These are phyloP conservation scores for Coleophoma eucalyptorum DNA, from an alignment of 2,329 filamentous ascomycete species.

Conservation along the genomic window DNA sequence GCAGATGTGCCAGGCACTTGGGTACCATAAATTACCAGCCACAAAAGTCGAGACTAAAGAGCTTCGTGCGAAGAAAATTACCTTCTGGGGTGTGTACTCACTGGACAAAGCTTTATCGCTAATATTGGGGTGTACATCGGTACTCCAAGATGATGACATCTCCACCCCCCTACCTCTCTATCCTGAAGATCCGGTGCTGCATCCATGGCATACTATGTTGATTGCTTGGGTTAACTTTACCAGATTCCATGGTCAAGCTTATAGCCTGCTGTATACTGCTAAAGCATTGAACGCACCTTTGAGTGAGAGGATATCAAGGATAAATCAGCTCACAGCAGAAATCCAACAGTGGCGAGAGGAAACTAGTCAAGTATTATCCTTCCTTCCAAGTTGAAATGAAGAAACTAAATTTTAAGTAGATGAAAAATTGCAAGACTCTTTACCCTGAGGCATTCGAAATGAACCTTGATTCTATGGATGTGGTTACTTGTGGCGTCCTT, in stretches of 20 bases:
- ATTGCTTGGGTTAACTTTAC: constrained; percentile 9
- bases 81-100: constrained; percentile 11
- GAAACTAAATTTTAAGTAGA: no score
- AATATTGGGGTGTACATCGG: constrained; percentile 8
- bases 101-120: constrained; percentile 11
- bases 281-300: constrained; percentile 1
- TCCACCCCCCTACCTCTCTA: constrained; percentile 3
- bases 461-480: constrained; percentile 7
- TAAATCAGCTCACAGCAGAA: no score
- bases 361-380: no score
- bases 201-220: constrained; percentile 8
- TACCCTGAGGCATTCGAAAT: constrained; percentile 8
- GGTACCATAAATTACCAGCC: constrained; percentile 5
- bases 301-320: no score
- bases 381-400: no score
- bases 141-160: constrained; percentile 14
- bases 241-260: constrained; percentile 6
- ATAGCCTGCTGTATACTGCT: constrained; percentile 7
- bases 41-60: neutral
- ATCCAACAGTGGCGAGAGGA: no score
- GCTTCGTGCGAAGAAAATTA: constrained; percentile 1
- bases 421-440: neutral
- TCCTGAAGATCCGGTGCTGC: constrained; percentile 1
- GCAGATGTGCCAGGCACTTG: constrained; percentile 4
- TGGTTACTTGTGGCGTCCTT: constrained; percentile 7